Percentiles rank a stretch among this genome's conserved stretches.
phyloP scores from a whole-genome alignment of 139 green algal genomes.

The Chlamydomonas applanata region DNA sequence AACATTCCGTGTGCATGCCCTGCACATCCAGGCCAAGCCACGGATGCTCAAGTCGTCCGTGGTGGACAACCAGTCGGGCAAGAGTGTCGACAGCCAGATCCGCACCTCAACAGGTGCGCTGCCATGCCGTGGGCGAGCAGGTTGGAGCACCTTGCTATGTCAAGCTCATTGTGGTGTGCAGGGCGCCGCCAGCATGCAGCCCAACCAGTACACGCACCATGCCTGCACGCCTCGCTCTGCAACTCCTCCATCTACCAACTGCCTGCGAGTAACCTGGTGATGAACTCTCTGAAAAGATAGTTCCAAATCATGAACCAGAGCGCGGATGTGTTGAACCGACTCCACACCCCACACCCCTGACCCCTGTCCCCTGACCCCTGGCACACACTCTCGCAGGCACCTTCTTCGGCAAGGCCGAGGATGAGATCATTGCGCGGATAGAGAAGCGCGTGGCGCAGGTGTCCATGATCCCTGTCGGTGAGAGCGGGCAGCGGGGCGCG shows the following conservation, averaged over 20 bases:
- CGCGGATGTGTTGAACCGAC: background rate
- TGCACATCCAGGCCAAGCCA: constrained; percentile 35
- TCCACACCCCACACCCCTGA: background rate
- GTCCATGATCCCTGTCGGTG: constrained; percentile 58
- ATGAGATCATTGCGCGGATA: constrained; percentile 52
- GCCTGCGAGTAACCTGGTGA: no score
- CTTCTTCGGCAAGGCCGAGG: constrained; percentile 45
- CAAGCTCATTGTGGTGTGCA: no score
- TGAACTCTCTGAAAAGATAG: no score
- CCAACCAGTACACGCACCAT: no score
- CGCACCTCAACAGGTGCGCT: constrained; percentile 23
- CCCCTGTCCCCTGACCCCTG: background rate
- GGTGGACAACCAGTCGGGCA: constrained; percentile 56
- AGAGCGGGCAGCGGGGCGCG: background rate
- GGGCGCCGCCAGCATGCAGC: no score
- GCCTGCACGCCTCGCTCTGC: no score
- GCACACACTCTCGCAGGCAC: constrained; percentile 52
- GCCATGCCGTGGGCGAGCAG: no score
- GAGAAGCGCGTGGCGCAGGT: constrained; percentile 64
- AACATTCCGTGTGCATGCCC: background rate
- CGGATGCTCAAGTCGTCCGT: constrained; percentile 56
- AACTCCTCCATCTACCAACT: no score
- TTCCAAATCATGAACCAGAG: no score
- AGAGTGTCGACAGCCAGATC: constrained; percentile 48
- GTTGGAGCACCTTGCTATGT: background rate